Base-by-base conservation (phyloP, 352 stramenopile species). In the Aphanomyces stellatus region DNA sequence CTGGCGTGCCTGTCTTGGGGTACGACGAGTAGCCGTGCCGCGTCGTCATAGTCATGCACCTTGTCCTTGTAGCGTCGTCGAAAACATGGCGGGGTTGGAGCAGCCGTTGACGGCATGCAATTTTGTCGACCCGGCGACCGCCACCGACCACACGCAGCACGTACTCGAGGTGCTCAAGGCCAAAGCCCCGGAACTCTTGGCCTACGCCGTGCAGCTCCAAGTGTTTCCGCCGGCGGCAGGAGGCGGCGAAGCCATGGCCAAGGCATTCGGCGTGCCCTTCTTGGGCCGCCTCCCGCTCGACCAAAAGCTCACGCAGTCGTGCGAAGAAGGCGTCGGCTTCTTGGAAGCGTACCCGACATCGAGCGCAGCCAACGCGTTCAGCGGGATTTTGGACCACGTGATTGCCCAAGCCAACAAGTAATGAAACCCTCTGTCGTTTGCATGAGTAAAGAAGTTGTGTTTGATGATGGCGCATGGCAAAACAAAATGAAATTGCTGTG, bases 1-100 rank as follows among this genome's bases (percentile, higher is more conserved):
- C 96, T 3, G 79, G 69, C 15, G 65, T 79, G 19, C 65, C 73
- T 2, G 85, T 98, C 13, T 61, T 98, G 37, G 94, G 94, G 63
- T 70, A 64, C 27, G 19, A 17, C 15, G 8, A n/a, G n/a, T n/a
- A n/a, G n/a, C n/a, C n/a, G n/a, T n/a, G n/a, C n/a, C n/a, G n/a
- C n/a, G n/a, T n/a, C n/a, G n/a, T n/a, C n/a, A n/a, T n/a, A n/a
- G n/a, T n/a, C 40, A 2, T 28, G 7, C 25, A 35, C 42, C 53
- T 34, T 46, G 81, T 91, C 34, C 71, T 91, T 0, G 81, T 69
- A 65, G 86, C 2, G 88, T 99, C 4, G 90, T 99, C 15, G 97
- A 99, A 80, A 99, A 99, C 76, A 99, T 99, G 98, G 96, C 91
- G 51, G 85, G 82, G 46, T 85, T 99, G 42, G 80, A 93, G 74